Evolutionary conservation across 495 filamentous ascomycete genomes (phyloP).

Genomic region (Hyaloscypha hepaticicola): DNA sequence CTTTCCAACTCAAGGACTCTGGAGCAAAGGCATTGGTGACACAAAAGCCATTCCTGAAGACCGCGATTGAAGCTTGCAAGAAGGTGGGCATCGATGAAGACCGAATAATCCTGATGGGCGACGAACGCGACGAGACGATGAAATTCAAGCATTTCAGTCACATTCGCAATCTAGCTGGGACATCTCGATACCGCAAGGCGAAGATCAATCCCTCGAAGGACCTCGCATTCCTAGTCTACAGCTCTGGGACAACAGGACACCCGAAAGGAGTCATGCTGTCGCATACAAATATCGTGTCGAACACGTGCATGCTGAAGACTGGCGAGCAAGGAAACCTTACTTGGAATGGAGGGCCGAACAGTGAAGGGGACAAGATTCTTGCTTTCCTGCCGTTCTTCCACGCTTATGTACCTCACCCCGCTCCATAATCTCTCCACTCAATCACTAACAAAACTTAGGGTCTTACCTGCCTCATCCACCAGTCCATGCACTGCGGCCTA

Average conservation of each 20-base stretch:
- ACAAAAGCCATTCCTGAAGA: slow-evolving; percentile 58
- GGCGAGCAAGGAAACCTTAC: slow-evolving; percentile 60
- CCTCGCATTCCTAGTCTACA: slow-evolving; percentile 72
- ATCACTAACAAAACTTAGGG: slow-evolving; percentile 52
- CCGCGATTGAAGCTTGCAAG: slow-evolving; percentile 64
- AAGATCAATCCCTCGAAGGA: slow-evolving; percentile 56
- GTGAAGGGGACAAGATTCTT: slow-evolving; percentile 67
- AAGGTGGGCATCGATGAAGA: slow-evolving; percentile 63
- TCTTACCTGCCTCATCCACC: slow-evolving; percentile 59
- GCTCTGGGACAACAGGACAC: slow-evolving; percentile 82
- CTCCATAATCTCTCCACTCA: slow-evolving; percentile 9
- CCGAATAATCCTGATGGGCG: slow-evolving; percentile 76
- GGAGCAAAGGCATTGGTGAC: slow-evolving; percentile 77
- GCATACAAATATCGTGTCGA: slow-evolving; percentile 79
- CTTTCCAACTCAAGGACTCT: slow-evolving; percentile 82
- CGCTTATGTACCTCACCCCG: slow-evolving; percentile 59
- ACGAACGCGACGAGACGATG: slow-evolving; percentile 58
- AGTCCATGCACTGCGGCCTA: slow-evolving; percentile 64
- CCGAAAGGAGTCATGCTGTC: slow-evolving; percentile 93
- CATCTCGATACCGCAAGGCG: slow-evolving; percentile 38
- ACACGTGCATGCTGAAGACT: slow-evolving; percentile 50
- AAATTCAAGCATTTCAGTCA: slow-evolving; percentile 75
- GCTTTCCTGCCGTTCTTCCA: slow-evolving; percentile 93
- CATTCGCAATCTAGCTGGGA: slow-evolving; percentile 58
- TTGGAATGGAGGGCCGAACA: slow-evolving; percentile 59